Conservation (phyloP, 2,329 filamentous ascomycete genomes). For the Colletotrichum tropicale region DNA sequence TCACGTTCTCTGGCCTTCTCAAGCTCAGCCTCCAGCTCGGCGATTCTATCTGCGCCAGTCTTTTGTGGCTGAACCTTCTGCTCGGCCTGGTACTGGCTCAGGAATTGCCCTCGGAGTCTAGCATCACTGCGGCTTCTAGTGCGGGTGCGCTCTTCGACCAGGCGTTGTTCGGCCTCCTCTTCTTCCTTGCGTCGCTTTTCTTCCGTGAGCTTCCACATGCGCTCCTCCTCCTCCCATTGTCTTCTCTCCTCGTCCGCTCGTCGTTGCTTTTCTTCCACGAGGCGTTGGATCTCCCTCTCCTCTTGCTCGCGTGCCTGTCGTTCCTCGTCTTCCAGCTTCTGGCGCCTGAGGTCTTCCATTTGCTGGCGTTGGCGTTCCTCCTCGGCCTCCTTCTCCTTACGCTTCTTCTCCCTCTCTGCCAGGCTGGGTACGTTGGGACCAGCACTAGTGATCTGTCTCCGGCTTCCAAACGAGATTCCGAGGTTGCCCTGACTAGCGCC, state of each 20-base stretch:
- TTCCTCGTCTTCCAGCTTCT: constrained; percentile 61
- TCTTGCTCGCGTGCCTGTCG: constrained; percentile 66
- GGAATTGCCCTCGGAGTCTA: constrained; percentile 79
- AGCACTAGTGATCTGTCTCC: constrained; percentile 89
- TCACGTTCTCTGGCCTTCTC: constrained; percentile 67
- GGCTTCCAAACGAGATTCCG: constrained; percentile 88
- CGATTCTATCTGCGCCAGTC: constrained; percentile 31
- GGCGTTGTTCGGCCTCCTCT: constrained; percentile 69
- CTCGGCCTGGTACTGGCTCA: constrained; percentile 85
- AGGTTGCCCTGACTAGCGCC: constrained; percentile 95
- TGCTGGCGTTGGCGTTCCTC: constrained; percentile 63
- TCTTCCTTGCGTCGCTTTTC: constrained; percentile 75
- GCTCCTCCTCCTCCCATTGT: constrained; percentile 80
- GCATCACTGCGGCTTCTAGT: constrained; percentile 65
- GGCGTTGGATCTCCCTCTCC: constrained; percentile 66
- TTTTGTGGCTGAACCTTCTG: constrained; percentile 45
- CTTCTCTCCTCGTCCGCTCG: constrained; percentile 68
- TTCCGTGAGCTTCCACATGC: constrained; percentile 78
- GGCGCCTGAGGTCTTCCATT: constrained; percentile 56
- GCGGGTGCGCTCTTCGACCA: constrained; percentile 70
- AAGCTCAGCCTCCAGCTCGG: constrained; percentile 75
- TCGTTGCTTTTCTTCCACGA: constrained; percentile 64
- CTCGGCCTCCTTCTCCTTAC: constrained; percentile 61
- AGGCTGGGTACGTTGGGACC: constrained; percentile 79
- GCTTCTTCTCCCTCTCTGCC: constrained; percentile 80